Evolutionary conservation across 179 eudicot genomes (phyloP), one percentile per base, ranked within the genome.

Genomic region (Corrigiola litoralis): DNA sequence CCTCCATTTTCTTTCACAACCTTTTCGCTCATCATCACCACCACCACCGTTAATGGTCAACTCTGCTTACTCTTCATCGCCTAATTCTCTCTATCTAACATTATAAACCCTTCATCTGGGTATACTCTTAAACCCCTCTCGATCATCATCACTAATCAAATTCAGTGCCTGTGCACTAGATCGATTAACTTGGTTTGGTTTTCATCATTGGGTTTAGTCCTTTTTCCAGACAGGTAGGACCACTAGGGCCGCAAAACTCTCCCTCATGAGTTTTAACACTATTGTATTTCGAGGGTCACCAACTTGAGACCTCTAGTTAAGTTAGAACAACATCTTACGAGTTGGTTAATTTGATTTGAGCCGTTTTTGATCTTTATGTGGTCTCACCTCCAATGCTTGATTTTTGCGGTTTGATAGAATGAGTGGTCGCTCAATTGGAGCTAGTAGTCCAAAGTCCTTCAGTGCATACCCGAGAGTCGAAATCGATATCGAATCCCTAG

Each of bases 401-500:
- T 67, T 36, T 48, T 34, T 6, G 9, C 27, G 23, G 6, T 63
- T 45, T 44, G 50, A 31, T 59, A 77, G 65, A 67, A 77, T 80
- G 84, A 78, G 72, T 74, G 88, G 72, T 68, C 80, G 78, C 42
- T 79, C 91, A 55, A 76, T 82, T 66, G 82, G 75, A 41, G 63
- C 84, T 18, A 73, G 63, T 66, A 85, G 82, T 66, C 88, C 98
- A 10, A 92, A 86, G 61, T 75, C 95, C 14, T 90, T 90, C 61
- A 74, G 61, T 66, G 91, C 96, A 3, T 90, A 90, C 72, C 89
- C 86, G 17, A 79, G 83, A 71, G 78, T 84, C 18, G 96, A 94
- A 36, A 86, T 90, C 49, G 99, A 94, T 80, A 72, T 94, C 27
- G 99, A 94, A 73, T 86, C 99, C 3, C 68, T 85, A 34, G 73